These are phyloP conservation scores for Obelidium mucronatum DNA, from an alignment of 192 early-diverging fungal species.

Conservation along the genomic window DNA sequence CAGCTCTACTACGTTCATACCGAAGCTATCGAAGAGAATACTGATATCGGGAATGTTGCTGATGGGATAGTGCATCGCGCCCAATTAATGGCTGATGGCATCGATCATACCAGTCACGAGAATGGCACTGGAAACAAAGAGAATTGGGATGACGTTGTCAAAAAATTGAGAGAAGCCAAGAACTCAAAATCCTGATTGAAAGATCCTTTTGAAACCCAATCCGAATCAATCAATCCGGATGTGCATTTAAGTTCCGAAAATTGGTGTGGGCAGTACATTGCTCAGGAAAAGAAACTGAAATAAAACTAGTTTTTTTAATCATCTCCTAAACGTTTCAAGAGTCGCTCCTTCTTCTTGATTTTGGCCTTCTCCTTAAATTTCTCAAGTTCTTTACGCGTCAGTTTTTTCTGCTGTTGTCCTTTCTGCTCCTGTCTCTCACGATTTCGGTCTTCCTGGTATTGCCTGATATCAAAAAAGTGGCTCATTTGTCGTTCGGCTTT, in stretches of 20 bases:
- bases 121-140: neutral
- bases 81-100: neutral
- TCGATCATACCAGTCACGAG: neutral
- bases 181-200: too few relatives aligned
- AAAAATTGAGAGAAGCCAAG: slow-evolving; percentile 11
- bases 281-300: too few relatives aligned
- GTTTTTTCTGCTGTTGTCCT: neutral
- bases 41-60: slow-evolving; percentile 5
- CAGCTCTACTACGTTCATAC: slow-evolving; percentile 13
- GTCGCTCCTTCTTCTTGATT: slow-evolving; percentile 28
- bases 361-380: slow-evolving; percentile 40
- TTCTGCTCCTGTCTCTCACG: neutral
- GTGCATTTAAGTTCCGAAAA: too few relatives aligned
- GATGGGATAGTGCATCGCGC: slow-evolving; percentile 12
- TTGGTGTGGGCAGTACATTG: too few relatives aligned
- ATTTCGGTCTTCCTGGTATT: slow-evolving; percentile 33
- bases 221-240: too few relatives aligned
- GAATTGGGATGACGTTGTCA: slow-evolving; percentile 27
- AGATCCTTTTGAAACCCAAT: too few relatives aligned
- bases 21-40: neutral
- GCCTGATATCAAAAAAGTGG: slow-evolving; percentile 29
- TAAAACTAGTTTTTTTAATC: slow-evolving; percentile 26
- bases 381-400: slow-evolving; percentile 37
- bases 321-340: slow-evolving; percentile 30
- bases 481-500: slow-evolving; percentile 41